Evolutionary conservation across 2,329 filamentous ascomycete genomes (phyloP).

Genomic region (Orbilia quercus): DNA sequence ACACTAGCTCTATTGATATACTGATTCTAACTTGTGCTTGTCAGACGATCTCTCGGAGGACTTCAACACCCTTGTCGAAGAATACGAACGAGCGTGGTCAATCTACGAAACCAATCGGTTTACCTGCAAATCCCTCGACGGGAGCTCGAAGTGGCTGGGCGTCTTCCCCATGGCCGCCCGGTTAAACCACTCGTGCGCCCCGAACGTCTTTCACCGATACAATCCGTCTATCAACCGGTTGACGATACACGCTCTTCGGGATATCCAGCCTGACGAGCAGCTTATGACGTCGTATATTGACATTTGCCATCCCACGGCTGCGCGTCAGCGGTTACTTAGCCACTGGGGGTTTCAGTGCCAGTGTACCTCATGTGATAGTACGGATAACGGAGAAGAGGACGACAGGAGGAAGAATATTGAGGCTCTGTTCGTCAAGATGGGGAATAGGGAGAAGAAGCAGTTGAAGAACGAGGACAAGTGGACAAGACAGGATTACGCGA

Average conservation of each 20-base stretch:
- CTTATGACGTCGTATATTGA: constrained; percentile 59
- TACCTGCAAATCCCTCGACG: constrained; percentile 36
- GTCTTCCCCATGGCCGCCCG: constrained; percentile 59
- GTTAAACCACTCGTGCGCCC: constrained; percentile 61
- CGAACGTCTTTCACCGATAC: constrained; percentile 60
- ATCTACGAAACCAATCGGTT: constrained; percentile 55
- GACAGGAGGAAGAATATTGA: constrained; percentile 35
- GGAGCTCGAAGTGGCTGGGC: constrained; percentile 22
- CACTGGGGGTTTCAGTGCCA: constrained; percentile 51
- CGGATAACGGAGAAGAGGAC: constrained; percentile 39
- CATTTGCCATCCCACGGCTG: constrained; percentile 47
- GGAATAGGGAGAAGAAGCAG: constrained; percentile 21
- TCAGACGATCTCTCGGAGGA: constrained; percentile 30
- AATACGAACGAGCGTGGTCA: constrained; percentile 47
- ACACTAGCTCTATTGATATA: too few species aligned
- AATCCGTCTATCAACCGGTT: constrained; percentile 55
- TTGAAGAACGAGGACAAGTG: constrained; percentile 11
- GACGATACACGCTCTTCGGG: constrained; percentile 58
- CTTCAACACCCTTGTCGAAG: constrained; percentile 36
- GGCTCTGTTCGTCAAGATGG: constrained; percentile 24
- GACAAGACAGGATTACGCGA: constrained; percentile 19
- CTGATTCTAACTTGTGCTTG: not conserved
- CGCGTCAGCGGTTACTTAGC: constrained; percentile 16
- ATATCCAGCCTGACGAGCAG: constrained; percentile 60
- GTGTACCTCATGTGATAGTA: constrained; percentile 35